Conservation (phyloP, 169 alveolate genomes). For the Plasmodium falciparum region DNA sequence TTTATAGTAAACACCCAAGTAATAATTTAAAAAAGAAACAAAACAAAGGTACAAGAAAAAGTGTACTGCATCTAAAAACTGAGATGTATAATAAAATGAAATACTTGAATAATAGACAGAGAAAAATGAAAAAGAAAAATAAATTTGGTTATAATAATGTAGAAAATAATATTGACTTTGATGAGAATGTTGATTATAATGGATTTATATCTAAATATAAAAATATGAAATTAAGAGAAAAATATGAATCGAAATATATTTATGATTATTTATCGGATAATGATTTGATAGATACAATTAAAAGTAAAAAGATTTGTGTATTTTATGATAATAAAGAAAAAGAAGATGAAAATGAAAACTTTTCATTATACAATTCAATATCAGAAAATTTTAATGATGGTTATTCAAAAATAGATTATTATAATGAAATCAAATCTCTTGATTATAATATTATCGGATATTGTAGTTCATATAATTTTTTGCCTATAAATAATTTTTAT, state of each 20-base stretch:
- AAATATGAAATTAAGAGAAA: conserved; percentile 11
- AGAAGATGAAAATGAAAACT: conserved; percentile 71
- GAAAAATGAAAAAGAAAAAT: too few relatives aligned
- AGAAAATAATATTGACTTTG: too few relatives aligned
- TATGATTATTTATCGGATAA: conserved; percentile 66
- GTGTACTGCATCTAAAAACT: too few relatives aligned
- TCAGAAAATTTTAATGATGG: conserved; percentile 15
- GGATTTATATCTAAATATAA: conserved; percentile 21
- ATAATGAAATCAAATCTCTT: conserved; percentile 49
- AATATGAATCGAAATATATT: conserved; percentile 30
- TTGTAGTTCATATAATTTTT: conserved; percentile 62
- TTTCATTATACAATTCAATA: conserved; percentile 13
- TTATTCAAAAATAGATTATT: conserved; percentile 48
- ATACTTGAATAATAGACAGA: too few relatives aligned
- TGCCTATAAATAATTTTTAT: conserved; percentile 64
- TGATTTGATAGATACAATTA: conserved; percentile 66
- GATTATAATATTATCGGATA: conserved; percentile 41
- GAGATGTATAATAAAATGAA: too few relatives aligned
- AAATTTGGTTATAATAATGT: too few relatives aligned
- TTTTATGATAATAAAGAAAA: conserved; percentile 73
- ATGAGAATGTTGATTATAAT: neutral
- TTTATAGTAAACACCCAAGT: neutral
- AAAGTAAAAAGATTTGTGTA: conserved; percentile 72
- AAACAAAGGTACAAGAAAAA: too few relatives aligned
- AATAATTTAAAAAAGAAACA: too few relatives aligned